Evolutionary conservation across 148 eudicot genomes (phyloP), one percentile per base, ranked within the genome.

Genomic region (Chenopodium berlandieri): DNA sequence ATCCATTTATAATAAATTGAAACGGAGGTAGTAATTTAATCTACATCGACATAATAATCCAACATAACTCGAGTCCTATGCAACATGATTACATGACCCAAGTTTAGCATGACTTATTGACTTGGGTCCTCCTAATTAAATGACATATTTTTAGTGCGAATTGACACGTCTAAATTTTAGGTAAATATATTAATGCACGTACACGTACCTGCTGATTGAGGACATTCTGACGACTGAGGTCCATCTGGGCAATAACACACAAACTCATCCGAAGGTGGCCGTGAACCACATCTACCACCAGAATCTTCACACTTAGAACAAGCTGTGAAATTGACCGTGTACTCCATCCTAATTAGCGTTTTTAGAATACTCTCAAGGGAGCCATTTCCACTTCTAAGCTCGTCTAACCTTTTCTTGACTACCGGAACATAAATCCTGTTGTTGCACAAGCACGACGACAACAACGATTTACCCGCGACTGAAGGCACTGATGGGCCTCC

Each of bases 261-360:
- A 40, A 75, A 82, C n/a, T 9, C 10, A 48, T 50, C 25, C 27
- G 34, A 37, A 16, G 9, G 0, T 22, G 30, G 10, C 23, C 0
- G 75, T 27, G 84, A 82, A 9, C 84, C 84, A 31, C 84, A 82
- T 23, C 20, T 56, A 4, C 84, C 84, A 32, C 84, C 75, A 2
- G 79, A 75, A 2, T 76, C 58, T 40, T 82, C 68, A 68, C 84
- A 82, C 19, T 31, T 23, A 0, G 4, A 34, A 70, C 84, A 82
- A 3, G 4, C 67, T 4, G 22, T 30, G 16, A 68, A 56, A n/a
- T 82, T 58, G 54, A 47, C 30, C 75, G 0, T 69, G 46, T 82
- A 82, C 23, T 32, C 31, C 25, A 76, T 47, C 75, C 68, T 69
- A 25, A 82, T 37, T 0, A 62, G 71, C 25, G 56, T 58, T 0